Conservation (phyloP, 2,329 filamentous ascomycete genomes). For the Epichloe typhina region DNA sequence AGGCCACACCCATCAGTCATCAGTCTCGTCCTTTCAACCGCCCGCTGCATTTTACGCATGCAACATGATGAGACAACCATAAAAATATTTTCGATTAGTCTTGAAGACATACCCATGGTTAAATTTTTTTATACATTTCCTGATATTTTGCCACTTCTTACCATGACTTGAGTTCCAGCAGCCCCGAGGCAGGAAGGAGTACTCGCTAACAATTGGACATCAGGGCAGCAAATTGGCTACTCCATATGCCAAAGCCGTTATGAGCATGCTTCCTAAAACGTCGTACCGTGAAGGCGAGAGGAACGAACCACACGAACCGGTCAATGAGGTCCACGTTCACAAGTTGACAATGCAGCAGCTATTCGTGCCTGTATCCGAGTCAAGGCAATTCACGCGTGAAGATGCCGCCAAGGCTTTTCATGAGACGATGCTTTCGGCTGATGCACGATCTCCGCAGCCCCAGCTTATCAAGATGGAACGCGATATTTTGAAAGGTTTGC, state of each 20-base stretch:
- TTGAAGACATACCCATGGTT: conserved; percentile 95
- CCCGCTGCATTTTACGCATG: neutral
- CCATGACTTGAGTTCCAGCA: neutral
- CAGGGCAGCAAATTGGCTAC: conserved; percentile 66
- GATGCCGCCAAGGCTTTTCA: conserved; percentile 55
- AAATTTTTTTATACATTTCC: conserved; percentile 18
- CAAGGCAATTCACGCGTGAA: conserved; percentile 47
- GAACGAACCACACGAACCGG: conserved; percentile 38
- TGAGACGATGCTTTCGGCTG: conserved; percentile 43
- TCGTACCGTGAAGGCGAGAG: conserved; percentile 38
- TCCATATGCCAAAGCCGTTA: conserved; percentile 64
- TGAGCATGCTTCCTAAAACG: conserved; percentile 69
- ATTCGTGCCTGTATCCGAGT: conserved; percentile 52
- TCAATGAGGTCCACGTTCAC: conserved; percentile 54
- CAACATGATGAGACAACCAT: conserved; percentile 46
- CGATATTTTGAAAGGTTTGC: conserved; percentile 26
- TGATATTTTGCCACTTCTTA: conserved; percentile 22
- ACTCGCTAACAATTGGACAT: conserved; percentile 1
- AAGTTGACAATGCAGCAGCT: conserved; percentile 48
- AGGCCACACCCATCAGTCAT: conserved; percentile 1
- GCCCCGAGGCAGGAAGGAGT: neutral
- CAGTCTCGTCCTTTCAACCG: conserved; percentile 7
- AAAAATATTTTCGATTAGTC: conserved; percentile 90
- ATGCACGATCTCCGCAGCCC: conserved; percentile 47
- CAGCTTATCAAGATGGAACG: conserved; percentile 45